phyloP scores from a whole-genome alignment of 2,329 filamentous ascomycete species.

The Parascedosporium putredinis region DNA sequence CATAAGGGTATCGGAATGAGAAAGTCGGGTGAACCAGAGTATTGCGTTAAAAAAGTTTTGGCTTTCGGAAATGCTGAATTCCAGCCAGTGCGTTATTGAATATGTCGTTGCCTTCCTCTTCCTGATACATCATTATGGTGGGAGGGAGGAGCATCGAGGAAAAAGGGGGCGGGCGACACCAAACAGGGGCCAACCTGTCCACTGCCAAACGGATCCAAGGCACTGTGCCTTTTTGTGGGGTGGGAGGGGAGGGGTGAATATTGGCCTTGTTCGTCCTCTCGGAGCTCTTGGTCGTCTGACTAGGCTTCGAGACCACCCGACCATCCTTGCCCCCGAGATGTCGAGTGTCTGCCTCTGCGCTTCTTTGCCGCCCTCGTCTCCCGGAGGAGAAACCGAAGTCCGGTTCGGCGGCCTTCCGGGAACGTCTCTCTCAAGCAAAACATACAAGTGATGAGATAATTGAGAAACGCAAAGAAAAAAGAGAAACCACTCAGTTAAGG shows the following conservation, averaged over 20 bases:
- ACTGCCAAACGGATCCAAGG: neutral
- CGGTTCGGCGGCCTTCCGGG: constrained; percentile 1
- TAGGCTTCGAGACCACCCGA: neutral
- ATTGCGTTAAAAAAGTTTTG: neutral
- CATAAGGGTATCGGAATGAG: constrained; percentile 1
- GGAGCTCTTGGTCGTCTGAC: too few species aligned
- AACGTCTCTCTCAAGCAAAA: constrained; percentile 4
- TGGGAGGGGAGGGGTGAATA: too few species aligned
- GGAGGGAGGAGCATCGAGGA: neutral
- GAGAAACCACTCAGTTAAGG: too few species aligned
- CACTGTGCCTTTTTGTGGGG: neutral
- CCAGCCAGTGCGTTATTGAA: constrained; percentile 1
- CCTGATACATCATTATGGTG: neutral
- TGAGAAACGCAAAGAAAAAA: constrained; percentile 1
- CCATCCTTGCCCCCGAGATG: constrained; percentile 3
- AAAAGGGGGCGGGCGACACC: neutral
- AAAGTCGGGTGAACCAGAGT: neutral
- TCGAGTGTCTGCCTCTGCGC: neutral
- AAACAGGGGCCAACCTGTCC: neutral
- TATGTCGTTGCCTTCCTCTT: neutral
- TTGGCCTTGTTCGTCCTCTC: neutral
- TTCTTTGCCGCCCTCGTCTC: neutral
- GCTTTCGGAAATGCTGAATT: constrained; percentile 4
- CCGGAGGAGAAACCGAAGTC: constrained; percentile 1
- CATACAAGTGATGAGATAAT: constrained; percentile 5